A percentile compares a stretch with the other conserved stretches of the same genome.
phyloP scores from a whole-genome alignment of 129 eudicot species.

The Helianthus annuus region HanXRQr2.0-SUNRISE NC_035448.2:98957753-98958252 shows the following conservation, averaged over 20 bases:
- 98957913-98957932: background rate
- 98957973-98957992: background rate
- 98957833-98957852: slow-evolving; percentile 36
- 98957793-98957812: slow-evolving; percentile 88
- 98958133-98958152: too few species aligned
- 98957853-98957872: slow-evolving; percentile 51
- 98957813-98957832: slow-evolving; percentile 47
- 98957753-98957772: slow-evolving; percentile 70
- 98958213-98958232: too few species aligned
- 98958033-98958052: background rate
- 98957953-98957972: slow-evolving; percentile 15
- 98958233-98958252: too few species aligned
- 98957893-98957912: background rate
- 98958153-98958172: too few species aligned
- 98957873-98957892: slow-evolving; percentile 1
- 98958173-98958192: too few species aligned
- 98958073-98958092: too few species aligned
- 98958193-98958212: too few species aligned
- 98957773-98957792: slow-evolving; percentile 85
- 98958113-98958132: too few species aligned
- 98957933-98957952: slow-evolving; percentile 5
- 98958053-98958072: background rate
- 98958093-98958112: too few species aligned
- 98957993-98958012: too few species aligned
- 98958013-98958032: background rate